A percentile compares a stretch with the other conserved stretches of the same genome.
Evolutionary conservation across 169 alveolate species (phyloP).

Genomic region (Eimeria tenella): DNA sequence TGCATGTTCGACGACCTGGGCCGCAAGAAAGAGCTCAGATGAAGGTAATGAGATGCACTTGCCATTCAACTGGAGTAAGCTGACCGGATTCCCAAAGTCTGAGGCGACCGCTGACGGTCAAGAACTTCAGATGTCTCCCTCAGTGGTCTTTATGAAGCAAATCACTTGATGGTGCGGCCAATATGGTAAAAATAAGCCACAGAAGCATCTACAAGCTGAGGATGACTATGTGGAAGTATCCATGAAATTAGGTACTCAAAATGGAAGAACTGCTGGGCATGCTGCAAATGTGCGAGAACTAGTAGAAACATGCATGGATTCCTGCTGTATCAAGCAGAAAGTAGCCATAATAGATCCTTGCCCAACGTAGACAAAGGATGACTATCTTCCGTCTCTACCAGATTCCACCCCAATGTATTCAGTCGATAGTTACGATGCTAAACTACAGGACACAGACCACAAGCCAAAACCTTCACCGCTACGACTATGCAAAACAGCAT

Average conservation of each 20-base stretch:
- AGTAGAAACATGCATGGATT: no score
- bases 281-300: no score
- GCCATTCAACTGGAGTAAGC: neutral
- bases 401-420: constrained; percentile 50
- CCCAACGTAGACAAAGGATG: neutral
- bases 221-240: no score
- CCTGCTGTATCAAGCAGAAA: no score
- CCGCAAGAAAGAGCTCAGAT: constrained; percentile 25
- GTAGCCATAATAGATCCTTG: constrained; percentile 1
- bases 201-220: no score
- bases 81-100: neutral
- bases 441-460: constrained; percentile 48
- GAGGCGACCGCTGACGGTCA: constrained; percentile 58
- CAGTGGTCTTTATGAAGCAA: constrained; percentile 33
- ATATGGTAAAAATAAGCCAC: constrained; percentile 48
- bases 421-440: constrained; percentile 42
- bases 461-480: neutral
- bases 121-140: constrained; percentile 54
- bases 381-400: constrained; percentile 21
- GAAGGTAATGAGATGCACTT: neutral
- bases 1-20: constrained; percentile 50
- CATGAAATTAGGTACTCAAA: no score
- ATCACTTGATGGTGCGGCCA: constrained; percentile 17
- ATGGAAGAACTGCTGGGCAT: no score
- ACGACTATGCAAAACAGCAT: constrained; percentile 19